These are phyloP conservation scores for Hericium rajendrae DNA, from an alignment of 768 basidiomycete species.

Conservation along the genomic window DNA sequence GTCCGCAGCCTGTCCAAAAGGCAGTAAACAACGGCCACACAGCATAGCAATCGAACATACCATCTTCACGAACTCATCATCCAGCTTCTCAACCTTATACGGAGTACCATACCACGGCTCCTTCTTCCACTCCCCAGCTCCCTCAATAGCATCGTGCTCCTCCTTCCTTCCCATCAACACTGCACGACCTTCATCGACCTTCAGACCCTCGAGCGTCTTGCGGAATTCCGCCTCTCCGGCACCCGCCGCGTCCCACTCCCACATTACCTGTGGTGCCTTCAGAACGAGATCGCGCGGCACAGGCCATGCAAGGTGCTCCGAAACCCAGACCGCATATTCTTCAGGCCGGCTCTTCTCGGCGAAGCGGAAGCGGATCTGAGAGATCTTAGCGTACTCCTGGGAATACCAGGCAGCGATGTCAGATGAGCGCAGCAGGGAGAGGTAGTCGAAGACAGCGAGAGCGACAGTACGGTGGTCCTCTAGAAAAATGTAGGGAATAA, in stretches of 20 bases:
- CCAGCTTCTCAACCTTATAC: slow-evolving; percentile 68
- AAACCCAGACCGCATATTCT: slow-evolving; percentile 65
- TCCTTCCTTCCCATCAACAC: slow-evolving; percentile 74
- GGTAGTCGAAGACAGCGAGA: slow-evolving; percentile 68
- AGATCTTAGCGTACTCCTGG: slow-evolving; percentile 63
- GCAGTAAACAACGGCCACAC: slow-evolving; percentile 2
- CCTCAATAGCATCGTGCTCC: slow-evolving; percentile 42
- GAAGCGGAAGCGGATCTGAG: slow-evolving; percentile 74
- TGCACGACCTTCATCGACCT: slow-evolving; percentile 50
- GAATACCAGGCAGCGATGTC: slow-evolving; percentile 59
- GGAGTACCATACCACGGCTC: slow-evolving; percentile 93
- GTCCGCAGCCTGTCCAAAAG: slow-evolving; percentile 41
- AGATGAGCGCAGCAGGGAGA: slow-evolving; percentile 56
- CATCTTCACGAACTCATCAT: slow-evolving; percentile 49
- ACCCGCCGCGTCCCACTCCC: slow-evolving; percentile 58
- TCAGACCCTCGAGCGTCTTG: slow-evolving; percentile 52
- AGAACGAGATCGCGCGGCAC: slow-evolving; percentile 71
- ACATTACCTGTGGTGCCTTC: slow-evolving; percentile 57
- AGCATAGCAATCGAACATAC: slow-evolving; percentile 20
- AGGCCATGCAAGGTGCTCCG: slow-evolving; percentile 72
- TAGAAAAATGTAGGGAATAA: slow-evolving; percentile 19
- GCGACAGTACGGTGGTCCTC: slow-evolving; percentile 70
- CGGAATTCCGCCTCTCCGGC: slow-evolving; percentile 41
- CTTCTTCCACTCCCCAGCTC: slow-evolving; percentile 45
- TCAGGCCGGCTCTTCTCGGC: slow-evolving; percentile 77